phyloP scores from a whole-genome alignment of 768 basidiomycete genomes.

The Dictyophora rubrovolvata region DNA sequence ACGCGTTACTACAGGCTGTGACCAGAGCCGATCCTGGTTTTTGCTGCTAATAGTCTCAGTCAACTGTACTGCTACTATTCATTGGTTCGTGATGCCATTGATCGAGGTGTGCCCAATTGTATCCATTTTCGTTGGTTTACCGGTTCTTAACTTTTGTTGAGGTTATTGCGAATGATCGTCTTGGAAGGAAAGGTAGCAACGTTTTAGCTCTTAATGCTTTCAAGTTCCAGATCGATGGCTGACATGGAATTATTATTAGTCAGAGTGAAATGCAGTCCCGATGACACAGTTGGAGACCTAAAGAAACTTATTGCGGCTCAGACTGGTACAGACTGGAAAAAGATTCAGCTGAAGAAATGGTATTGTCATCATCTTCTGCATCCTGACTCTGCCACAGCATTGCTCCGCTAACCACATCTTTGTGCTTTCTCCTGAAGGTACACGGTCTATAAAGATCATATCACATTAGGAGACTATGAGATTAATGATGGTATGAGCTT shows the following conservation, averaged over 20 bases:
- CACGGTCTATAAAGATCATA: constrained; percentile 92
- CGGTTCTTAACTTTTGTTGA: constrained; percentile 23
- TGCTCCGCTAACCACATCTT: background rate
- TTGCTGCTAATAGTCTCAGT: background rate
- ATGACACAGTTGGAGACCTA: constrained; percentile 95
- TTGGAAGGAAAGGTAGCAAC: constrained; percentile 76
- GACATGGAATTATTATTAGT: constrained; percentile 34
- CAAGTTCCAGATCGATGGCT: background rate
- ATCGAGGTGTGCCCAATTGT: constrained; percentile 35
- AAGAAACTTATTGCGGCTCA: constrained; percentile 97
- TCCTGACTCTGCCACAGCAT: background rate
- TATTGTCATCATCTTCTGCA: constrained; percentile 19
- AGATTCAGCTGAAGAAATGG: constrained; percentile 98
- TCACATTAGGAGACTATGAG: constrained; percentile 86
- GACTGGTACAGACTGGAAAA: constrained; percentile 73
- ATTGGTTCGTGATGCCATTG: constrained; percentile 31
- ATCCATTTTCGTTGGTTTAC: background rate
- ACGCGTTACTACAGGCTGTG: background rate
- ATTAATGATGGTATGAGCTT: constrained; percentile 89
- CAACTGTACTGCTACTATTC: no score
- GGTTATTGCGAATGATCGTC: constrained; percentile 93
- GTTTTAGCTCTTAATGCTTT: background rate
- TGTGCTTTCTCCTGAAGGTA: constrained; percentile 46
- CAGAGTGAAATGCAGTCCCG: constrained; percentile 88
- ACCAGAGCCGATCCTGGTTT: background rate